These are phyloP conservation scores for Dothistroma pini DNA, from an alignment of 2,329 filamentous ascomycete species.

Conservation along the genomic window DNA sequence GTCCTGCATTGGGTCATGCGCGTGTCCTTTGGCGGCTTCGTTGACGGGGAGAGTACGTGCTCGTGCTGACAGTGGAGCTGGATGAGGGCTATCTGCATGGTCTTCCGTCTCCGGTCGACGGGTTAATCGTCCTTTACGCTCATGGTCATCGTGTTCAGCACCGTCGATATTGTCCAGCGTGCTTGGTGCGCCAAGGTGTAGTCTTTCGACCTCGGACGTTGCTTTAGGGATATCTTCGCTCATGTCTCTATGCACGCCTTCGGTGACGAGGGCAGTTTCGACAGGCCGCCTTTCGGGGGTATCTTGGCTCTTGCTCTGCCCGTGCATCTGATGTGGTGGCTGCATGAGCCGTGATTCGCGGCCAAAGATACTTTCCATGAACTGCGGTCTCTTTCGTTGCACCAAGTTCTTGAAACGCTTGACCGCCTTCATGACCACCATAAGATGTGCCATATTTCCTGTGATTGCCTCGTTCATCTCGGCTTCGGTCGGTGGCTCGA, in stretches of 20 bases:
- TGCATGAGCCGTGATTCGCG: conserved; percentile 56
- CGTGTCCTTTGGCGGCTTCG: conserved; percentile 54
- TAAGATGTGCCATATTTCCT: conserved; percentile 77
- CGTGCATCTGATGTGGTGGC: conserved; percentile 41
- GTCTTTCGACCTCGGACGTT: not conserved
- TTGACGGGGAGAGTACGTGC: conserved; percentile 34
- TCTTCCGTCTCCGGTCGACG: conserved; percentile 2
- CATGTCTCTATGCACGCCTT: conserved; percentile 51
- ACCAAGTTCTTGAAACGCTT: conserved; percentile 79
- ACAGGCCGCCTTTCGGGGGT: conserved; percentile 49
- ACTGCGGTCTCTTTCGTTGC: conserved; percentile 51
- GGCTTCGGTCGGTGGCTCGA: conserved; percentile 81
- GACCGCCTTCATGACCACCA: conserved; percentile 89
- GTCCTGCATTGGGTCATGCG: conserved; percentile 61
- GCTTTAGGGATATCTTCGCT: conserved; percentile 25
- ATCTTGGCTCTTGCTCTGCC: conserved; percentile 43
- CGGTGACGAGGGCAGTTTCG: conserved; percentile 50
- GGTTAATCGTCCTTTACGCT: conserved; percentile 5
- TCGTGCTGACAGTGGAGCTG: conserved; percentile 21
- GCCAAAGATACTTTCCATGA: conserved; percentile 59
- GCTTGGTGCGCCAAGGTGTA: conserved; percentile 2
- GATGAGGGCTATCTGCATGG: conserved; percentile 12
- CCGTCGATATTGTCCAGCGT: not conserved
- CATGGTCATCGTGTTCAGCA: not conserved
- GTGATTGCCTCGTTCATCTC: conserved; percentile 92